A percentile compares a stretch with the other conserved stretches of the same genome.
Evolutionary conservation across 768 basidiomycete species (phyloP).

Genomic region (Psilocybe tampanensis): DNA sequence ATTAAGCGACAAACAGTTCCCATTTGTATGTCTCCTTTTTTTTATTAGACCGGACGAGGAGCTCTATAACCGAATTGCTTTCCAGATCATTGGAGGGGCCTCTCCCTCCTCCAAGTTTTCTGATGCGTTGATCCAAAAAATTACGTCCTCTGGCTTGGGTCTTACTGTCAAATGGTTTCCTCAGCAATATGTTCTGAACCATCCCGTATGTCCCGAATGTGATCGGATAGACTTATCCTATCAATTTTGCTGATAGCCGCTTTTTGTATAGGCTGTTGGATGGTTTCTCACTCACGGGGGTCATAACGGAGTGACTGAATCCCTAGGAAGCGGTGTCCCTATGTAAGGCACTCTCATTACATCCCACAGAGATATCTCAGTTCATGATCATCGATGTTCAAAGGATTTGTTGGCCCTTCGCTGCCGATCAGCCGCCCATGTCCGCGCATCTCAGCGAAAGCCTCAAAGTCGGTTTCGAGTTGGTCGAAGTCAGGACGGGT

Average conservation of each 20-base stretch:
- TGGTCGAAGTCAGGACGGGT: conserved; percentile 18
- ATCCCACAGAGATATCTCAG: not conserved
- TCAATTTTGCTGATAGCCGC: not conserved
- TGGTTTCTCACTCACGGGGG: conserved; percentile 14
- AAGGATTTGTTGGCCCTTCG: conserved; percentile 12
- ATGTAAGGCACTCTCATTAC: not conserved
- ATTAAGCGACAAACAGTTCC: conserved; percentile 3
- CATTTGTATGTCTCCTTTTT: conserved; percentile 1
- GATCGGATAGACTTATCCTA: not conserved
- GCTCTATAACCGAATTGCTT: not conserved
- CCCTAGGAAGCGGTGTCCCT: conserved; percentile 7
- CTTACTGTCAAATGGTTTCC: not conserved
- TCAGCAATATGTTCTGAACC: conserved; percentile 11
- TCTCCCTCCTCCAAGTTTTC: not conserved
- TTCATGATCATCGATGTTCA: not conserved
- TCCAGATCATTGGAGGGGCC: not conserved
- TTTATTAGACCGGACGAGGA: not conserved
- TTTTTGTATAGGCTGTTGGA: conserved; percentile 2
- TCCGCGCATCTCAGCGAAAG: conserved; percentile 9
- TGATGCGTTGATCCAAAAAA: not conserved
- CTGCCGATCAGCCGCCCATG: conserved; percentile 5
- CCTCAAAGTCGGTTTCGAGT: conserved; percentile 13
- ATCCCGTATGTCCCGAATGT: conserved; percentile 2
- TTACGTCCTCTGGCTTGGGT: not conserved
- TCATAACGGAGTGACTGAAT: conserved; percentile 8